Conservation (phyloP, 208 protist genomes). For the Acanthamoeba culbertsoni region DNA sequence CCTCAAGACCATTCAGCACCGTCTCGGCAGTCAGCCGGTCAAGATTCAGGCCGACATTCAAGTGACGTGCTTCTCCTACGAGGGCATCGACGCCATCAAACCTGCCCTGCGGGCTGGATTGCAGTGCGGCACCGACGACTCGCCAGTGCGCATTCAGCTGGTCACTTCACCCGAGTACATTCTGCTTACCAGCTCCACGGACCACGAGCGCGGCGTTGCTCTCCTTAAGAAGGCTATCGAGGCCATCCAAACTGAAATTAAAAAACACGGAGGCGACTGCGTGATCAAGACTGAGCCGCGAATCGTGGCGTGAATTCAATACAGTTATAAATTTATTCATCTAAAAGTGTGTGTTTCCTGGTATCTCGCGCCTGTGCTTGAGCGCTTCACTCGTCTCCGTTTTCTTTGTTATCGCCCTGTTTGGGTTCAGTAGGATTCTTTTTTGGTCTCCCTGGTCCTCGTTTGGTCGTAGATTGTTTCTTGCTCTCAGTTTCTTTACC, state of each 20-base stretch:
- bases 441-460: too few species aligned
- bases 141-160: constrained; percentile 84
- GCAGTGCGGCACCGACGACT: constrained; percentile 42
- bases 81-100: constrained; percentile 98
- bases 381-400: neutral
- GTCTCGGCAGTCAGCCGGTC: constrained; percentile 88
- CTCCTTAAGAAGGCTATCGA: constrained; percentile 90
- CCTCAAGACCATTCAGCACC: constrained; percentile 81
- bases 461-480: neutral
- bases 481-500: neutral
- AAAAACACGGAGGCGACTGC: constrained; percentile 82
- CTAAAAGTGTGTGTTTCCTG: neutral
- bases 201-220: constrained; percentile 91
- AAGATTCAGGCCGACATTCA: constrained; percentile 95
- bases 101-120: constrained; percentile 91
- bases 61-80: constrained; percentile 97
- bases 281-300: constrained; percentile 85
- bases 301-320: neutral
- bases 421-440: neutral
- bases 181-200: constrained; percentile 90
- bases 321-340: neutral
- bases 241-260: constrained; percentile 80
- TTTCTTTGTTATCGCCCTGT: neutral
- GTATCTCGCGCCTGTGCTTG: neutral
- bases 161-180: constrained; percentile 96